phyloP scores from a whole-genome alignment of 331 rosid species.

The Quercus phellos region DNA sequence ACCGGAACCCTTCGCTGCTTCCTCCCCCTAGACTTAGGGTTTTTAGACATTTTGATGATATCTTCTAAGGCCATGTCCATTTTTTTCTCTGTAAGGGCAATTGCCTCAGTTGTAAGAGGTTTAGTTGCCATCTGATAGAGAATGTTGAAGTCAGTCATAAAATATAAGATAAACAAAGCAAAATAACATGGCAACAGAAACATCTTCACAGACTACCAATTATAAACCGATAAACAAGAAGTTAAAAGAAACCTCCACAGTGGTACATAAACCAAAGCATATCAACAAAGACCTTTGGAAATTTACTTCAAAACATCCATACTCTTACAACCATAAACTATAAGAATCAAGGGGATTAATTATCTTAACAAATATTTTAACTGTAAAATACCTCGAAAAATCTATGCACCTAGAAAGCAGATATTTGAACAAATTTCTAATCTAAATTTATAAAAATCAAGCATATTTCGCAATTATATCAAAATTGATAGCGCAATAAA shows the following conservation, averaged over 20 bases:
- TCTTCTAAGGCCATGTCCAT: slow-evolving; percentile 94
- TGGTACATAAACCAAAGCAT: not conserved
- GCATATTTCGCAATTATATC: not conserved
- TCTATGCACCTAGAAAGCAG: not conserved
- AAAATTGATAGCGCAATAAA: not conserved
- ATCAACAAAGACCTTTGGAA: too few species aligned
- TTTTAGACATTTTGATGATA: slow-evolving; percentile 78
- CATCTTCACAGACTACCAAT: too few species aligned
- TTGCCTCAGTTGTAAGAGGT: slow-evolving; percentile 66
- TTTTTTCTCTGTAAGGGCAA: slow-evolving; percentile 96
- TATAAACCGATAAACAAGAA: not conserved
- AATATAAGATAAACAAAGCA: not conserved
- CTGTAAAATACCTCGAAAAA: not conserved
- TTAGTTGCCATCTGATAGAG: slow-evolving; percentile 65
- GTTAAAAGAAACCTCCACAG: not conserved
- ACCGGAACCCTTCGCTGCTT: slow-evolving; percentile 56
- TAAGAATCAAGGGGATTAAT: too few species aligned
- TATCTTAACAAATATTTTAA: not conserved
- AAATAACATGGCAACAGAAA: not conserved
- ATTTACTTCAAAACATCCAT: too few species aligned
- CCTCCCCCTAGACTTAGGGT: slow-evolving; percentile 18
- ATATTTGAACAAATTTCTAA: not conserved
- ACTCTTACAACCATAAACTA: too few species aligned
- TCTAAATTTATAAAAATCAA: not conserved
- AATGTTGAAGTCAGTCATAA: not conserved